Base-by-base conservation (phyloP, 2,329 filamentous ascomycete genomes). In the Stemphylium vesicarium region DNA sequence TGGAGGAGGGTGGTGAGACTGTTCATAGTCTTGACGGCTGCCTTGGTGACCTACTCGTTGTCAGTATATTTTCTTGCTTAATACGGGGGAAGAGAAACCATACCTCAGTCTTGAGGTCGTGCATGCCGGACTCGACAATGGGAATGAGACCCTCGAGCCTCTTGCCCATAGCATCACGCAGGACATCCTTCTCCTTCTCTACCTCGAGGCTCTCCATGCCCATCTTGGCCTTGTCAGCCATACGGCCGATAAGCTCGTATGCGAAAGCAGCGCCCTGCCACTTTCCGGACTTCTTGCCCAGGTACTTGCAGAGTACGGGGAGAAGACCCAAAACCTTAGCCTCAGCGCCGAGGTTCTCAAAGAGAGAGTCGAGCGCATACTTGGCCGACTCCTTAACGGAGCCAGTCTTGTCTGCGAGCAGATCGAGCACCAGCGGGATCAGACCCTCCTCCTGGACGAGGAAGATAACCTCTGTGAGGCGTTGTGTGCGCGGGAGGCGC, bases 181-280 rank as follows among this genome's bases (percentile, higher is more conserved):
- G 83, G 42, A 97, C 80, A 71, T 98, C 94, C 82, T 97, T 96
- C 69, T 92, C 87, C 53, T 85, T 81, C 61, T 96, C 91, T 73
- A 95, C 88, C 72, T 97, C 92, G 76, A 90, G 89, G 70, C 86
- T 91, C 56, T 91, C 92, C 59, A 91, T 85, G 50, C 89, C 88
- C 75, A 96, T 87, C 82, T 96, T 90, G 36, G 94, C 91, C 82
- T 96, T 96, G 74, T 96, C 90, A 42, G 95, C 95, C 89, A 98
- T 96, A 77, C 88, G 91, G 74, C 95, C 92, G 54, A 99, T 80
- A 60, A 98, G 77, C 75, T 89, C 87, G 72, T 89, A 89, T 40
- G 91, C 95, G 57, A 90, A 93, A 48, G 97, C 91, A 13, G 91
- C 91, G 57, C 95, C 95, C 79, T 99, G 95, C 95, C 95, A 99